Conservation (phyloP, 495 filamentous ascomycete genomes). For the Aspergillus ostianus region DNA sequence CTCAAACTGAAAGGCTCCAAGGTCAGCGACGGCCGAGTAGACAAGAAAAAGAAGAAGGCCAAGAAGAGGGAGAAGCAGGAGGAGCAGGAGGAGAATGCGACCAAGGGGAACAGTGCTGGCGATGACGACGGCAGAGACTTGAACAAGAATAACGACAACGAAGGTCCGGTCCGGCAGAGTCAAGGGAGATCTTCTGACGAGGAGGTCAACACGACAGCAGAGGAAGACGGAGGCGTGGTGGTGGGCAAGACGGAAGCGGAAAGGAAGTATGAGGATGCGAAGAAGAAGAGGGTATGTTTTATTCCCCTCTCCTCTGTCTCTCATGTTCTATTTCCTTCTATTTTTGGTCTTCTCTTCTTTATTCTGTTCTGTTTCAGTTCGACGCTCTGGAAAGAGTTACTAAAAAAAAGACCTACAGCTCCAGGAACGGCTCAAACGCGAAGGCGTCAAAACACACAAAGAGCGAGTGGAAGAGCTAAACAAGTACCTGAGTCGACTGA, state of each 20-base stretch:
- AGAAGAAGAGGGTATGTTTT: constrained; percentile 71
- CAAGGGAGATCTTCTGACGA: background rate
- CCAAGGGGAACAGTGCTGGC: background rate
- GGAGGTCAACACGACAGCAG: background rate
- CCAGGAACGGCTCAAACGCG: constrained; percentile 73
- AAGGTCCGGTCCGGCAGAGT: background rate
- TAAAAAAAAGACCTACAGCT: constrained; percentile 13
- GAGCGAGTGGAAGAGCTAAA: constrained; percentile 95
- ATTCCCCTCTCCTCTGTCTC: constrained; percentile 7
- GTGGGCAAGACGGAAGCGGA: constrained; percentile 81
- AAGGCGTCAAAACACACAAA: constrained; percentile 93
- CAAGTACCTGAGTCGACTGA: constrained; percentile 83
- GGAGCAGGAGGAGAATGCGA: background rate
- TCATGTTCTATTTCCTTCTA: background rate
- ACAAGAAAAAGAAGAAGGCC: constrained; percentile 65
- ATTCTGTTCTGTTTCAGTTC: background rate
- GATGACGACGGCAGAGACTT: background rate
- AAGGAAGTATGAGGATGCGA: constrained; percentile 71
- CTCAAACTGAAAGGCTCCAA: constrained; percentile 79
- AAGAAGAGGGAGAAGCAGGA: constrained; percentile 44
- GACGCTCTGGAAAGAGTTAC: background rate
- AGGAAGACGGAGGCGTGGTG: background rate
- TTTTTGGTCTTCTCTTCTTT: constrained; percentile 11
- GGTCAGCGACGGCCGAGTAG: constrained; percentile 48
- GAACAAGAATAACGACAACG: background rate